Evolutionary conservation across 495 filamentous ascomycete genomes (phyloP).

Genomic region (Penicillium subrubescens): DNA sequence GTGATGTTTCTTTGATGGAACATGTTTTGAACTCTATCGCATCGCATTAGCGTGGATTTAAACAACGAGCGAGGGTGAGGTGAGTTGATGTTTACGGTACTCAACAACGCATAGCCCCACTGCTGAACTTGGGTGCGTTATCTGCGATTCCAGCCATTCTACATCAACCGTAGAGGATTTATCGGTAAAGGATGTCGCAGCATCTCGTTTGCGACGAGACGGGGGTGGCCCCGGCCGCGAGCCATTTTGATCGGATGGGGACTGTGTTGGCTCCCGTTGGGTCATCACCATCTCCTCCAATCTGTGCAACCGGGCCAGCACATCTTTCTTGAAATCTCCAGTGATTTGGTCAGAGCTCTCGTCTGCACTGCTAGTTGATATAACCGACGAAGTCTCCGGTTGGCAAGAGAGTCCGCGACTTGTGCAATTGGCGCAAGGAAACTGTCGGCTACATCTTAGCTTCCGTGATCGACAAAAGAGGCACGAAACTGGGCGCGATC

Average conservation of each 20-base stretch:
- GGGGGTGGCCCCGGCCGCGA: slow-evolving; percentile 6
- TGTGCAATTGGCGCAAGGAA: slow-evolving; percentile 46
- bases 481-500: slow-evolving; percentile 38
- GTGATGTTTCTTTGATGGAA: slow-evolving; percentile 3
- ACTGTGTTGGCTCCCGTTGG: slow-evolving; percentile 1
- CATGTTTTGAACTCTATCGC: slow-evolving; percentile 23
- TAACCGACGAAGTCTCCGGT: slow-evolving; percentile 12
- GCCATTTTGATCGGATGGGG: slow-evolving; percentile 3
- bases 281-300: slow-evolving; percentile 31
- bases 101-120: not conserved
- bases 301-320: slow-evolving; percentile 23
- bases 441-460: slow-evolving; percentile 44
- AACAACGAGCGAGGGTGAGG: not conserved
- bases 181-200: not conserved
- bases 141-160: slow-evolving; percentile 23
- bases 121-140: slow-evolving; percentile 14
- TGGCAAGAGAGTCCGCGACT: slow-evolving; percentile 40
- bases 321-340: slow-evolving; percentile 12
- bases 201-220: not conserved
- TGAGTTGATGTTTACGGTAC: slow-evolving; percentile 6
- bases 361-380: slow-evolving; percentile 2
- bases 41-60: slow-evolving; percentile 1
- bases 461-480: slow-evolving; percentile 50
- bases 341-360: not conserved
- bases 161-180: slow-evolving; percentile 12